Conservation (phyloP, 768 basidiomycete genomes). For the Tylopilus rubrobrunneus region DNA sequence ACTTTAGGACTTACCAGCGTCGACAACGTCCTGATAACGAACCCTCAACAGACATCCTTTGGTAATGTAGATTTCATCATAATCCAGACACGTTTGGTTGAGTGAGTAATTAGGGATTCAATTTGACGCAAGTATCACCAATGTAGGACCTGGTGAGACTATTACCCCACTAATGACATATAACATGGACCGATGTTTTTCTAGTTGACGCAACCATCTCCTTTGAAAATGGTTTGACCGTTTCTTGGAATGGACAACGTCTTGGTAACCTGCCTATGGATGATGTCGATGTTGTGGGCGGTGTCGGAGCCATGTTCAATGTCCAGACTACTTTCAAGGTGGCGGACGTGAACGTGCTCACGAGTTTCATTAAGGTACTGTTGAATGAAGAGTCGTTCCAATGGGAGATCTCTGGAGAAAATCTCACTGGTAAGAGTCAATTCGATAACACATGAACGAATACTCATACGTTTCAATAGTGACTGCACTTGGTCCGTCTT, state of each 20-base stretch:
- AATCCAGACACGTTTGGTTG: too few species aligned
- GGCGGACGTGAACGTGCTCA: too few species aligned
- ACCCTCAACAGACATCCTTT: conserved; percentile 57
- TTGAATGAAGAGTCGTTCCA: conserved; percentile 63
- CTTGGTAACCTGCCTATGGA: conserved; percentile 61
- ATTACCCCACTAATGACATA: background rate
- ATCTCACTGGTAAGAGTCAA: too few species aligned
- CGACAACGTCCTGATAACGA: conserved; percentile 55
- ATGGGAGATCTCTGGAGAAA: conserved; percentile 68
- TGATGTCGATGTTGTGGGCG: conserved; percentile 51
- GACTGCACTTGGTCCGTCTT: conserved; percentile 48
- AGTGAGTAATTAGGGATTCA: conserved; percentile 36
- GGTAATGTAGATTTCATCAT: conserved; percentile 29
- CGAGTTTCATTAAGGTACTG: conserved; percentile 62
- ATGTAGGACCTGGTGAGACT: conserved; percentile 67
- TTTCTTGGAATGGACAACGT: too few species aligned
- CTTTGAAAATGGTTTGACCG: too few species aligned
- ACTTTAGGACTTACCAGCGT: conserved; percentile 37
- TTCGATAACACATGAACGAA: background rate
- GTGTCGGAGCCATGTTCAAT: conserved; percentile 59
- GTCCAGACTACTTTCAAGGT: too few species aligned
- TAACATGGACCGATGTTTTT: conserved; percentile 4
- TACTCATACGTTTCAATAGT: conserved; percentile 36
- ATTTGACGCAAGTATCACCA: conserved; percentile 59
- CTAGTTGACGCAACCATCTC: too few species aligned